Conservation (phyloP, 148 eudicot genomes). For the Spergularia bocconei region DNA sequence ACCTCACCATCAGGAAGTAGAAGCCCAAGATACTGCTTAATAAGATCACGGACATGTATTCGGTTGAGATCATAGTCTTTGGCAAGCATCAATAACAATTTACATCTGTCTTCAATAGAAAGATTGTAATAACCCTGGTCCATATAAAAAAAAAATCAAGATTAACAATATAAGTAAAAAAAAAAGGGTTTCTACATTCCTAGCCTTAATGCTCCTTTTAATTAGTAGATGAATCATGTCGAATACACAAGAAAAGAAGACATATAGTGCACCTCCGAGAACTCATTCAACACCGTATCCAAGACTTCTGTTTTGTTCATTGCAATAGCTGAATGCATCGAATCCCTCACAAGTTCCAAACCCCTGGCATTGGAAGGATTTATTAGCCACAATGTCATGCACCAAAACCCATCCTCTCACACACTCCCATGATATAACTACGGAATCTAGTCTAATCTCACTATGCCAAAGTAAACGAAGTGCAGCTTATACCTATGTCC, state of each 20-base stretch:
- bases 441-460: too few species aligned
- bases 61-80: conserved; percentile 84
- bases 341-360: conserved; percentile 57
- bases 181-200: neutral
- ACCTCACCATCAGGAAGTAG: conserved; percentile 62
- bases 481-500: neutral
- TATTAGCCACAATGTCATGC: conserved; percentile 8
- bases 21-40: conserved; percentile 85
- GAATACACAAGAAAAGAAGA: conserved; percentile 2
- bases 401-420: too few species aligned
- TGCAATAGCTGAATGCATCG: conserved; percentile 80
- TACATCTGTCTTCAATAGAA: conserved; percentile 43
- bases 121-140: conserved; percentile 76
- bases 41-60: conserved; percentile 64
- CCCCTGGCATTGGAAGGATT: conserved; percentile 43
- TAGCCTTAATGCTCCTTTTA: neutral
- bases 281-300: conserved; percentile 62
- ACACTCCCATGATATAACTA: too few species aligned
- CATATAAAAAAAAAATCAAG: neutral
- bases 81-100: conserved; percentile 60
- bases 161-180: neutral
- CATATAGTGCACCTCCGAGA: conserved; percentile 54
- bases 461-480: neutral
- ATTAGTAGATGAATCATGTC: neutral
- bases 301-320: conserved; percentile 70